Conservation (phyloP, 768 basidiomycete genomes). For the Paxillus ammoniavirescens region DNA sequence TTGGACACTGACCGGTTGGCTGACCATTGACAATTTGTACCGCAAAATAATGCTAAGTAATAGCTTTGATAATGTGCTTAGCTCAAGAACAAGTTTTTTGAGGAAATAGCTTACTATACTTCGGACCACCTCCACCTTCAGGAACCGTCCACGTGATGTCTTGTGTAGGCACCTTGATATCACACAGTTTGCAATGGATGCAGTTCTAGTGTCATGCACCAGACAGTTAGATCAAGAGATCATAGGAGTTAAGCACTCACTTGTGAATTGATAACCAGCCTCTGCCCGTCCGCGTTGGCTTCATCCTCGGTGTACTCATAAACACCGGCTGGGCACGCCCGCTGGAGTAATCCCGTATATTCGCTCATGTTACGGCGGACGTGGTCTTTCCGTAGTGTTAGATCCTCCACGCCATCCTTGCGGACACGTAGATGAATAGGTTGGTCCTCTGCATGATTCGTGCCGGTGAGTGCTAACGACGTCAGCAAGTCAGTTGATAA, state of each 20-base stretch:
- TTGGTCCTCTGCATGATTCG: conserved; percentile 97
- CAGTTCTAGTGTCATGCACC: conserved; percentile 58
- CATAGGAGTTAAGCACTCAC: conserved; percentile 37
- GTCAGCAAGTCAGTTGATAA: conserved; percentile 93
- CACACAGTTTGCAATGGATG: conserved; percentile 93
- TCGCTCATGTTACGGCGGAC: conserved; percentile 72
- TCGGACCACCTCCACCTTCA: conserved; percentile 95
- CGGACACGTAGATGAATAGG: conserved; percentile 83
- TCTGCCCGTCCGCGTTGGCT: conserved; percentile 61
- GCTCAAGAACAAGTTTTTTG: neutral
- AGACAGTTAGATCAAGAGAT: neutral
- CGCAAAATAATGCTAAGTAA: conserved; percentile 12
- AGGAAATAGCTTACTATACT: conserved; percentile 66
- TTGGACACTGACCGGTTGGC: too few species aligned
- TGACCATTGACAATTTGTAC: too few species aligned
- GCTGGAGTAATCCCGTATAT: conserved; percentile 85
- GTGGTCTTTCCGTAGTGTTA: conserved; percentile 54
- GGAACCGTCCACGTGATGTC: conserved; percentile 98
- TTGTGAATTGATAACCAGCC: conserved; percentile 95
- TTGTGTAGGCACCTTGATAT: conserved; percentile 94
- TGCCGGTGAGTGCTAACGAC: conserved; percentile 84
- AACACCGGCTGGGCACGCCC: conserved; percentile 92
- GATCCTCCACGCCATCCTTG: conserved; percentile 37
- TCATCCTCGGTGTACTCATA: conserved; percentile 93
- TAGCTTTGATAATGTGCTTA: conserved; percentile 4